A percentile compares a stretch with the other conserved stretches of the same genome.
Conservation (phyloP, 306 rosid species). For the Vigna nakashimae region DNA sequence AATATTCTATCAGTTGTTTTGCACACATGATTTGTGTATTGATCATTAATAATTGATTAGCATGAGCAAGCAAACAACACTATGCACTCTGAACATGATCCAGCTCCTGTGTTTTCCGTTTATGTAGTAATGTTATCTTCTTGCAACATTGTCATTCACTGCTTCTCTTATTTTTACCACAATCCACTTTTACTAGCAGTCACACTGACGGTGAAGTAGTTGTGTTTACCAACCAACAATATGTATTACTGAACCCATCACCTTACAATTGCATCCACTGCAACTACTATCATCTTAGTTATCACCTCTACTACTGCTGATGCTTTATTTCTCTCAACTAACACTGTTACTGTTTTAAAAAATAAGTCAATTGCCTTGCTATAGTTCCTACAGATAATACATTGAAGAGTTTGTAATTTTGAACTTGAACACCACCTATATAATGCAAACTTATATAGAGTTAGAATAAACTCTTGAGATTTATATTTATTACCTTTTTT, state of each 20-base stretch:
- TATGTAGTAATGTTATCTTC: neutral
- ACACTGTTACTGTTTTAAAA: slow-evolving; percentile 7
- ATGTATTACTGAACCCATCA: neutral
- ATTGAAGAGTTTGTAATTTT: slow-evolving; percentile 20
- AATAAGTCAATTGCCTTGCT: slow-evolving; percentile 19
- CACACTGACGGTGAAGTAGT: neutral
- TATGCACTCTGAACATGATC: slow-evolving; percentile 34
- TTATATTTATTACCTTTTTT: slow-evolving; percentile 36
- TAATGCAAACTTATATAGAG: slow-evolving; percentile 8
- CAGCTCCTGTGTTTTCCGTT: slow-evolving; percentile 25
- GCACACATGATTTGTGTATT: slow-evolving; percentile 11
- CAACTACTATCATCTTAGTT: slow-evolving; percentile 24
- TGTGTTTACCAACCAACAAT: neutral
- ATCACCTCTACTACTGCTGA: neutral
- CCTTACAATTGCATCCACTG: slow-evolving; percentile 1
- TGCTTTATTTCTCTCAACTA: slow-evolving; percentile 11
- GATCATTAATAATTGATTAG: slow-evolving; percentile 16
- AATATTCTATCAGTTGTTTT: too few species aligned
- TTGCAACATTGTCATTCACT: neutral
- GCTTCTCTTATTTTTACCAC: slow-evolving; percentile 13
- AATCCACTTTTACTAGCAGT: slow-evolving; percentile 4
- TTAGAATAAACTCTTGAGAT: slow-evolving; percentile 3
- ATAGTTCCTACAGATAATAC: slow-evolving; percentile 7
- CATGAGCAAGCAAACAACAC: neutral
- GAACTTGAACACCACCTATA: slow-evolving; percentile 7